These are phyloP conservation scores for Mucor lusitanicus DNA, from an alignment of 371 early-diverging fungal species.

Conservation along the genomic window DNA sequence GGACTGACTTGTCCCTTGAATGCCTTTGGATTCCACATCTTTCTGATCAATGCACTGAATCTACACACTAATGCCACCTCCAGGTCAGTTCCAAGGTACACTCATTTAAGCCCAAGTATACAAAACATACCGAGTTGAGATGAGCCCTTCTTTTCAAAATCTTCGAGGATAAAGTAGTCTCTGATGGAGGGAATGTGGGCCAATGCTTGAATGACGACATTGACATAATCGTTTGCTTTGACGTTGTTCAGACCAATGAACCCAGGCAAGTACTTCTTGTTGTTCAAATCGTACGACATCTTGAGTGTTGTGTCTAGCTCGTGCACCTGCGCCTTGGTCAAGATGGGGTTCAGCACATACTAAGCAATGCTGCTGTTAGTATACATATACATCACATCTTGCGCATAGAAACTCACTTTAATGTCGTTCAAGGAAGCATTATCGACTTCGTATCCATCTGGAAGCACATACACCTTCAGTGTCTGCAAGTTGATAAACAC, in stretches of 20 bases:
- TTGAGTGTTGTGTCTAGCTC: slow-evolving; percentile 65
- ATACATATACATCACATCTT: background rate
- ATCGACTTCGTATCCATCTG: slow-evolving; percentile 91
- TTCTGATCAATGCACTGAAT: slow-evolving; percentile 81
- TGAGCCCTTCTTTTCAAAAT: slow-evolving; percentile 54
- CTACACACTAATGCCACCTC: slow-evolving; percentile 56
- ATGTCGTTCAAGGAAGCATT: slow-evolving; percentile 91
- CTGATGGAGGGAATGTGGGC: slow-evolving; percentile 89
- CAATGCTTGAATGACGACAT: slow-evolving; percentile 90
- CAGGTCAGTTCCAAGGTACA: background rate
- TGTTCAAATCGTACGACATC: slow-evolving; percentile 81
- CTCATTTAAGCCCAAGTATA: background rate
- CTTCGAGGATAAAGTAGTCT: slow-evolving; percentile 78
- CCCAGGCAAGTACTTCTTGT: slow-evolving; percentile 87
- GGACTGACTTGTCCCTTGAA: slow-evolving; percentile 97
- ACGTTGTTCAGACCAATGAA: slow-evolving; percentile 95
- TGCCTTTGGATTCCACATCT: slow-evolving; percentile 93
- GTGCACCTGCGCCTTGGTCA: slow-evolving; percentile 71
- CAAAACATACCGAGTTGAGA: slow-evolving; percentile 56
- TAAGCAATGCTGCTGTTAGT: slow-evolving; percentile 7
- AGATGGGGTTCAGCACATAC: slow-evolving; percentile 87
- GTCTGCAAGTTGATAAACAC: slow-evolving; percentile 94
- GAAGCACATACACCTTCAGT: slow-evolving; percentile 88
- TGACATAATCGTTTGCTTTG: slow-evolving; percentile 96
- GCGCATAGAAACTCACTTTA: slow-evolving; percentile 56